phyloP scores from a whole-genome alignment of 805 yeast species.

The Starmerella asiatica region DNA sequence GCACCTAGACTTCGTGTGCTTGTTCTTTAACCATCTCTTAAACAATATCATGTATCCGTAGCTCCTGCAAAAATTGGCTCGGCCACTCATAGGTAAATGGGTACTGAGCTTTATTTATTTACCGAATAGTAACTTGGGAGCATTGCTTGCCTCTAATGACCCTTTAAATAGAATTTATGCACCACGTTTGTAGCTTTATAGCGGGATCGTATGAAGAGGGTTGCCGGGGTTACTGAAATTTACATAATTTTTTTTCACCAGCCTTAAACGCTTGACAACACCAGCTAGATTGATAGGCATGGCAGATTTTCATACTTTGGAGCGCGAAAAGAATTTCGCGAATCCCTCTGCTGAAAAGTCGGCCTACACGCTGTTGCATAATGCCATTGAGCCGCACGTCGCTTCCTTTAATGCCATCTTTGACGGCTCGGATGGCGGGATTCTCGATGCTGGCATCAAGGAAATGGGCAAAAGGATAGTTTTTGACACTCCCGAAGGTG shows the following conservation, averaged over 20 bases:
- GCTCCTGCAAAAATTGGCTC: neutral
- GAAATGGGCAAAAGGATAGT: constrained; percentile 81
- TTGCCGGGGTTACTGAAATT: neutral
- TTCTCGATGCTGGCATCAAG: constrained; percentile 68
- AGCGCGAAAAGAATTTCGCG: constrained; percentile 70
- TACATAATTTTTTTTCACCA: constrained; percentile 10
- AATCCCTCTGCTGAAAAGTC: constrained; percentile 82
- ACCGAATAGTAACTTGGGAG: no score
- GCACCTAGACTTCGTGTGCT: no score
- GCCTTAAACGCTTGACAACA: neutral
- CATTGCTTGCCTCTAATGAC: no score
- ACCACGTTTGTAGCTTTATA: no score
- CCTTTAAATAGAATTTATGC: no score
- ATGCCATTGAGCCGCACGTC: constrained; percentile 88
- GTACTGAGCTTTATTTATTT: neutral
- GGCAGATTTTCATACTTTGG: constrained; percentile 58
- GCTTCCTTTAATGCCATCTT: constrained; percentile 94
- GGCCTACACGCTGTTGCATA: constrained; percentile 66
- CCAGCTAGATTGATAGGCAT: neutral
- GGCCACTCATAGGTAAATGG: neutral
- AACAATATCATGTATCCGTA: neutral
- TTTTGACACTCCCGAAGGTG: constrained; percentile 62
- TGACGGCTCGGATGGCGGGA: constrained; percentile 74
- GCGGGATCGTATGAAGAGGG: no score
- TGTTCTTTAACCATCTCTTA: neutral